Percentiles rank a stretch among this genome's conserved stretches.
These are phyloP conservation scores for Spergularia marina DNA, from an alignment of 148 eudicot genomes.

Conservation along the genomic window DNA sequence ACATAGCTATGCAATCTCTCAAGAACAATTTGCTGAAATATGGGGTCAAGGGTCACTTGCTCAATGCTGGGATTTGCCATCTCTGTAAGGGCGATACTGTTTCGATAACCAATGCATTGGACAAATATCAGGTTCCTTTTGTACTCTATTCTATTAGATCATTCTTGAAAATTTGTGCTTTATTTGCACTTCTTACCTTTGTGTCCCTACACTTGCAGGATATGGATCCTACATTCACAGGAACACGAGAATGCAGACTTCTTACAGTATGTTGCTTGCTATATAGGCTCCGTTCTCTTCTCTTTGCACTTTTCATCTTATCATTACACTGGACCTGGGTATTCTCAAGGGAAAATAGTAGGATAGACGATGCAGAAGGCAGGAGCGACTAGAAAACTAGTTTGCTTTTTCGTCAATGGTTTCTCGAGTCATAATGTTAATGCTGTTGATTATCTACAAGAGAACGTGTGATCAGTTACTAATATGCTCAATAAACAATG, in stretches of 20 bases:
- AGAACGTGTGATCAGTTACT: background rate
- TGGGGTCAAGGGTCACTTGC: slow-evolving; percentile 76
- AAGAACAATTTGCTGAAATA: slow-evolving; percentile 55
- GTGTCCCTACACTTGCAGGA: slow-evolving; percentile 39
- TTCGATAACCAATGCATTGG: slow-evolving; percentile 61
- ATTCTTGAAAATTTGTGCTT: slow-evolving; percentile 1
- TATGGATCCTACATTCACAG: slow-evolving; percentile 66
- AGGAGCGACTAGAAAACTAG: background rate
- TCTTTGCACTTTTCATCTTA: background rate
- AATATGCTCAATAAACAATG: slow-evolving; percentile 6
- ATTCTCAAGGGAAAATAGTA: background rate
- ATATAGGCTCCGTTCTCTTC: background rate
- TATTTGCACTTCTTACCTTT: background rate
- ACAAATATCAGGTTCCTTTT: slow-evolving; percentile 54
- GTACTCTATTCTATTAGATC: slow-evolving; percentile 3
- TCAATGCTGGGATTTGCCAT: slow-evolving; percentile 80
- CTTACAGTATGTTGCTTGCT: slow-evolving; percentile 42
- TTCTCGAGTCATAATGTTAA: background rate
- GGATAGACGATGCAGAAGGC: background rate
- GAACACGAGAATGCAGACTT: slow-evolving; percentile 60
- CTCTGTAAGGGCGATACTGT: slow-evolving; percentile 68
- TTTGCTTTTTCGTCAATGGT: background rate
- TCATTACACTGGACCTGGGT: background rate
- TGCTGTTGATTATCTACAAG: background rate
- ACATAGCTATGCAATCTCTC: slow-evolving; percentile 56